Conservation (phyloP, 371 early-diverging fungal genomes). For the Mucor indicus region DNA sequence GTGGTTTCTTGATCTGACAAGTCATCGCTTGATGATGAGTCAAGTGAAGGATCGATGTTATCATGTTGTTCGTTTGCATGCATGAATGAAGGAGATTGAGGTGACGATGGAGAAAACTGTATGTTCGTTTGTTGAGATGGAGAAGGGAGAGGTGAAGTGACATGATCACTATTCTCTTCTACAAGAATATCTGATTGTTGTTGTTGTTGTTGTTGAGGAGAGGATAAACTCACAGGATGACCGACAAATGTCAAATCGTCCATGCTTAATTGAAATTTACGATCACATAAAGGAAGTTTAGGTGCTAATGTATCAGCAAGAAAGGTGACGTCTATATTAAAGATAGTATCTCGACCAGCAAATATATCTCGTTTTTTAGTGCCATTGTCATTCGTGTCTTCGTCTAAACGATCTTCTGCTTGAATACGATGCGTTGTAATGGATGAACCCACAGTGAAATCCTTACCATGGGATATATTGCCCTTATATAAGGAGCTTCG, state of each 20-base stretch:
- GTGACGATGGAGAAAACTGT: neutral
- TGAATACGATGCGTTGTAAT: constrained; percentile 1
- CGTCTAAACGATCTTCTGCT: neutral
- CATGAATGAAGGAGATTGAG: neutral
- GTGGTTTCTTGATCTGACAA: neutral
- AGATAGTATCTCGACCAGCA: constrained; percentile 48
- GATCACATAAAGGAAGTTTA: constrained; percentile 67
- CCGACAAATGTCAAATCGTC: constrained; percentile 79
- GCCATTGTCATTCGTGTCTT: constrained; percentile 1
- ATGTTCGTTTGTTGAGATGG: neutral
- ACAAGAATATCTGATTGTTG: constrained; percentile 4
- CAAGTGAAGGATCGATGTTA: constrained; percentile 17
- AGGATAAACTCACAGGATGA: constrained; percentile 55
- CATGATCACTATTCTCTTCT: too few relatives aligned
- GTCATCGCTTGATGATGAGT: constrained; percentile 6
- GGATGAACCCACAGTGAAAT: constrained; percentile 15
- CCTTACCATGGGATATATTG: neutral
- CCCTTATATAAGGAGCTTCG: constrained; percentile 16
- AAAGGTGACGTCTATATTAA: constrained; percentile 66
- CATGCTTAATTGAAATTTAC: constrained; percentile 75
- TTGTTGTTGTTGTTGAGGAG: constrained; percentile 26
- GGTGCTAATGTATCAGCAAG: constrained; percentile 78
- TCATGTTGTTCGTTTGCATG: constrained; percentile 13
- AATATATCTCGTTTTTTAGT: constrained; percentile 21
- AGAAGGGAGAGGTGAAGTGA: neutral